These are phyloP conservation scores for Cladophialophora carrionii DNA, from an alignment of 2,329 filamentous ascomycete species.

Conservation along the genomic window DNA sequence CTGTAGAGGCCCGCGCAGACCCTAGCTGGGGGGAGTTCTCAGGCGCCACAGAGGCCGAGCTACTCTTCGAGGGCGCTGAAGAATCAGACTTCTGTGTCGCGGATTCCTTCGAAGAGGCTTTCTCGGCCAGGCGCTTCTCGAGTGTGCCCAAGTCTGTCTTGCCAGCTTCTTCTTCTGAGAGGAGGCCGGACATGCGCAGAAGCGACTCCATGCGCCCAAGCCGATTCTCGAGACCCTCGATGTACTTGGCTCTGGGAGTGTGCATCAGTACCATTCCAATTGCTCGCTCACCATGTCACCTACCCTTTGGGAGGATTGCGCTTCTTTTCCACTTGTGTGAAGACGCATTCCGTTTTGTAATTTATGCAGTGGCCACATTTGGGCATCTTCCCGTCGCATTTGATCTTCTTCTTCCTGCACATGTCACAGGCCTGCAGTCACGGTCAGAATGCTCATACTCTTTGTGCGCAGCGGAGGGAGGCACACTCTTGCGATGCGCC, in stretches of 20 bases:
- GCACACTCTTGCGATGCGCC: constrained; percentile 82
- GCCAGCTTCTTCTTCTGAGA: constrained; percentile 82
- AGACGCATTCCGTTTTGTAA: constrained; percentile 96
- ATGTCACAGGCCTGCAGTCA: constrained; percentile 79
- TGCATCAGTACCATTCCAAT: constrained; percentile 9
- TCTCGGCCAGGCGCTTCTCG: constrained; percentile 72
- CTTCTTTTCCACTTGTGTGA: constrained; percentile 99
- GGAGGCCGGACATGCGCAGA: constrained; percentile 79
- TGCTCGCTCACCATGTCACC: constrained; percentile 38
- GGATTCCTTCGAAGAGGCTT: constrained; percentile 41
- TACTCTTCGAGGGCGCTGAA: constrained; percentile 27
- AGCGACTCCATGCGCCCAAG: constrained; percentile 95
- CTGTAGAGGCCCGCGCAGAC: constrained; percentile 30
- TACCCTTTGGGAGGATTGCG: constrained; percentile 95
- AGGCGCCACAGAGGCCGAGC: constrained; percentile 17
- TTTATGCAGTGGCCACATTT: constrained; percentile 95
- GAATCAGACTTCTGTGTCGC: constrained; percentile 28
- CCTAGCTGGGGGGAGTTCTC: constrained; percentile 25
- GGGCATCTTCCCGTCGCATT: constrained; percentile 95
- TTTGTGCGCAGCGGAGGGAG: constrained; percentile 2
- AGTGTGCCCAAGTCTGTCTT: constrained; percentile 85
- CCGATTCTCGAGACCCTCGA: constrained; percentile 92
- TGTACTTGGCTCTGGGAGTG: constrained; percentile 80
- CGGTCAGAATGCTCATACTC: constrained; percentile 28
- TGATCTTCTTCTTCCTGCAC: constrained; percentile 93